Percentiles rank a stretch among this genome's conserved stretches.
These are phyloP conservation scores for Kodamaea suecica DNA, from an alignment of 1,139 yeast genomes.

Conservation along the genomic window DNA sequence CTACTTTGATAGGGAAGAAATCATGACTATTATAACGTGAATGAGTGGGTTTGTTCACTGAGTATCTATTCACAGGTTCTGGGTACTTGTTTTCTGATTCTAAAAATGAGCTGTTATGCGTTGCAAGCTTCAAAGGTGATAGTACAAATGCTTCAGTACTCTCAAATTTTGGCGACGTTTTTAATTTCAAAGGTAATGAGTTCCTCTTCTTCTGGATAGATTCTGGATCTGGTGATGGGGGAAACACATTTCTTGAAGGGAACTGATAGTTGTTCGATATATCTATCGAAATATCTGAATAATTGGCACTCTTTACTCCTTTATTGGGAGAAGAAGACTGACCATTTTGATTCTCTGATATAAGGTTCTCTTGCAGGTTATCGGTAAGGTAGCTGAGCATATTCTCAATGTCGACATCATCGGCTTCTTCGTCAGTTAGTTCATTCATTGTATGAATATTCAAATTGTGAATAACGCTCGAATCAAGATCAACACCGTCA, in stretches of 20 bases:
- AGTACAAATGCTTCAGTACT: conserved; percentile 36
- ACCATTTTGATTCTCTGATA: no score
- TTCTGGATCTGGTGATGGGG: conserved; percentile 28
- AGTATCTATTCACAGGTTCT: conserved; percentile 23
- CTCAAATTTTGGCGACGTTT: conserved; percentile 21
- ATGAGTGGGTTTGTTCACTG: conserved; percentile 34
- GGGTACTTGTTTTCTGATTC: conserved; percentile 7
- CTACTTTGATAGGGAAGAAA: conserved; percentile 44
- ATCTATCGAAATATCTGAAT: no score
- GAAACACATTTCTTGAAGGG: neutral
- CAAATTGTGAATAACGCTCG: conserved; percentile 18
- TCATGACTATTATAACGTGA: conserved; percentile 45
- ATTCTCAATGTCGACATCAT: conserved; percentile 11
- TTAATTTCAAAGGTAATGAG: conserved; percentile 35
- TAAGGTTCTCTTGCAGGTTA: no score
- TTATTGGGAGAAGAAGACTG: no score
- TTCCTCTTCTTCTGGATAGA: conserved; percentile 13
- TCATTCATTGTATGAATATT: conserved; percentile 25
- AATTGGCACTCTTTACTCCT: no score
- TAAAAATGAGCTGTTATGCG: conserved; percentile 6
- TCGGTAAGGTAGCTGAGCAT: conserved; percentile 20
- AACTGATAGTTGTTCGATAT: no score
- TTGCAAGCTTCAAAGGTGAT: conserved; percentile 42
- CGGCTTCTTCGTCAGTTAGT: conserved; percentile 21
- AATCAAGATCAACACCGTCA: conserved; percentile 12